Percentiles rank a stretch among this genome's conserved stretches.
Conservation (phyloP, 2,329 filamentous ascomycete genomes). For the Cladosporium halotolerans region DNA sequence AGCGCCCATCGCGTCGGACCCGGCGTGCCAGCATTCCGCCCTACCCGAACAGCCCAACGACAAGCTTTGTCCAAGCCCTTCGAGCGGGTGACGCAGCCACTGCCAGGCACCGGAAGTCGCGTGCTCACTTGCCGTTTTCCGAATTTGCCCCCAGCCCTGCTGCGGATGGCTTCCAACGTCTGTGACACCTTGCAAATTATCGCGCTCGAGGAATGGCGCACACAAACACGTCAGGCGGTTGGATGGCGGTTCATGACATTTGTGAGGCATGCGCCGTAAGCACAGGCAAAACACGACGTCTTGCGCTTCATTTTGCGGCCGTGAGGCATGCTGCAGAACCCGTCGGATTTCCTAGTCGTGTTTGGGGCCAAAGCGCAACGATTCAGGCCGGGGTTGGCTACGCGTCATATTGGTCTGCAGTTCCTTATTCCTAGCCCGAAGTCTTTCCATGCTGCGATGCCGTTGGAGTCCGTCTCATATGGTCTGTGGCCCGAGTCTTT, state of each 20-base stretch:
- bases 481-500: background rate
- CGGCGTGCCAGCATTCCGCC: background rate
- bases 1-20: too few relatives aligned
- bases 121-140: background rate
- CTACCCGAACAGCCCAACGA: background rate
- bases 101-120: background rate
- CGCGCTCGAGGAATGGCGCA: too few relatives aligned
- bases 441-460: background rate
- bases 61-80: background rate
- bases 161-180: too few relatives aligned
- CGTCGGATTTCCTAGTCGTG: too few relatives aligned
- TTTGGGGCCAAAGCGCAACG: constrained; percentile 9
- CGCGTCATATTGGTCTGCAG: constrained; percentile 7
- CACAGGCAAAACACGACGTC: too few relatives aligned
- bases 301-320: too few relatives aligned
- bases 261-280: too few relatives aligned
- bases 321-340: too few relatives aligned
- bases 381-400: background rate
- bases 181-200: too few relatives aligned
- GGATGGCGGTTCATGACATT: too few relatives aligned
- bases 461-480: background rate
- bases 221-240: too few relatives aligned
- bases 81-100: background rate
- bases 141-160: background rate
- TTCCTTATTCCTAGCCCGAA: background rate